Conservation (phyloP, 257 asterid genomes). For the Cordia subcordata region DNA sequence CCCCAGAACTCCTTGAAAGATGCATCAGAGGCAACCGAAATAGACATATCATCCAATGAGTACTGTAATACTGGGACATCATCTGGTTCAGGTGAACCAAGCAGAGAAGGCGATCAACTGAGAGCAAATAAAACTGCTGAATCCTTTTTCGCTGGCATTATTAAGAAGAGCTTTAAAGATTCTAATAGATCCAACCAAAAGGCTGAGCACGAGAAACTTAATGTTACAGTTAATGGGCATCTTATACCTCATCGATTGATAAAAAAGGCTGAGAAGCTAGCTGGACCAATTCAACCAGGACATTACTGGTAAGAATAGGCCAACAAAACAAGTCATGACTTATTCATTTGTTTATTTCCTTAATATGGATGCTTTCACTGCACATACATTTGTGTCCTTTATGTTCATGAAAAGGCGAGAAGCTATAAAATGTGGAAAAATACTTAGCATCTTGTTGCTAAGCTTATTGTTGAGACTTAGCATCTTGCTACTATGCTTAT, state of each 20-base stretch:
- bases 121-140: conserved; percentile 38
- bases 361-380: too few species aligned
- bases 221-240: conserved; percentile 75
- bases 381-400: too few species aligned
- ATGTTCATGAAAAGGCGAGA: too few species aligned
- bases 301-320: conserved; percentile 66
- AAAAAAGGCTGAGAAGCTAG: conserved; percentile 68
- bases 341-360: too few species aligned
- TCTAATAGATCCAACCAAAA: conserved; percentile 22
- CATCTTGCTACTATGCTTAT: too few species aligned
- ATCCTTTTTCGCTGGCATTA: conserved; percentile 51
- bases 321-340: not conserved
- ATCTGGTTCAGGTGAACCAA: conserved; percentile 56
- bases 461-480: too few species aligned
- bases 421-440: too few species aligned
- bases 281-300: conserved; percentile 83
- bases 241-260: conserved; percentile 45
- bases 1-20: conserved; percentile 38
- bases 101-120: conserved; percentile 36
- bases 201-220: conserved; percentile 38
- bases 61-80: conserved; percentile 71
- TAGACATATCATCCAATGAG: conserved; percentile 74
- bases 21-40: conserved; percentile 61
- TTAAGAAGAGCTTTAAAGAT: conserved; percentile 45
- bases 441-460: too few species aligned